Base-by-base conservation (phyloP, 2,329 filamentous ascomycete species). In the Periconia sp. region DNA sequence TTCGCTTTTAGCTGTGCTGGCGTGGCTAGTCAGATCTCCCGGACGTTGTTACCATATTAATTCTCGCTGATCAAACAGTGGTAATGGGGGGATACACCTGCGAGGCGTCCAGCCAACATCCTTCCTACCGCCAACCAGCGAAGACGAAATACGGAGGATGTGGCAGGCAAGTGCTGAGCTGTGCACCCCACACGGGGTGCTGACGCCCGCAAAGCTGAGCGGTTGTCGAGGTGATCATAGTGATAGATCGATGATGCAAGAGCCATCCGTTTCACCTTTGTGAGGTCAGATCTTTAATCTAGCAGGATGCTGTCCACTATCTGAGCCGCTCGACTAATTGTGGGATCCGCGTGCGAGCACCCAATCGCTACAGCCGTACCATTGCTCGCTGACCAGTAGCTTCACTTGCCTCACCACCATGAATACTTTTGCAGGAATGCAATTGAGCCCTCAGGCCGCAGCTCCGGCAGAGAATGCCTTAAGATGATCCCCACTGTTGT, bases 261-360 rank as follows among this genome's bases (percentile, higher is more conserved):
- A 49, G 46, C 51, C 53, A 49, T 55, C 48, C 50, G 46, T 56
- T 62, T 54, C 54, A 59, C 48, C 49, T 36, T 18, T 44, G 45
- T 55, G 47, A 58, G 46, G 50, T 58, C 56, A 56, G 51, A 55
- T 52, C 50, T 51, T 46, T 48, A 52, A 54, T 46, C 35, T 41
- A 46, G 41, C 46, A 42, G 19, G 48, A 41, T 35, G 25, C 41
- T 43, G 28, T 26, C 18, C 30, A 33, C 34, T 36, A n/a, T 33
- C 26, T 32, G 32, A 48, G 25, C 41, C 36, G 44, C 32, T 32
- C 36, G 18, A 40, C 34, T 15, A 13, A 5, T 9, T 34, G 31
- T 7, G 12, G 22, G 39, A 39, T 43, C 35, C 23, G 29, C 38
- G 28, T 32, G 33, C 19, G 36, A 34, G 36, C 23, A 39, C 16